Conservation (phyloP, 1,284 basidiomycete species). For the Moesziomyces antarcticus region DNA sequence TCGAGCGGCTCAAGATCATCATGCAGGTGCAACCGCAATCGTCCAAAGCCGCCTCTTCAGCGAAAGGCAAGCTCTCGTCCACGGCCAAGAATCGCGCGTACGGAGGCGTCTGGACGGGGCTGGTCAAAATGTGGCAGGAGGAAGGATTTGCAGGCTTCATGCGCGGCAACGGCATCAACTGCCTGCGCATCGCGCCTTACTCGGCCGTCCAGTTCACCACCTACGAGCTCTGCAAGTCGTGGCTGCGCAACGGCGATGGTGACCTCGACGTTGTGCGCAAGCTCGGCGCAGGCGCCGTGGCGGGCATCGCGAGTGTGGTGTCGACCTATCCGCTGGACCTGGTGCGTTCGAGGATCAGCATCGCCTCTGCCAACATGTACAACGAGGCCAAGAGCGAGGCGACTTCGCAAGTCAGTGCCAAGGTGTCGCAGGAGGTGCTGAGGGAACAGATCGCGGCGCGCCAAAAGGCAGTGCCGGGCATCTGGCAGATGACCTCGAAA, state of each 20-base stretch:
- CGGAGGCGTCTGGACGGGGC: conserved; percentile 59
- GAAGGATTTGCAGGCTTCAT: conserved; percentile 92
- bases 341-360: conserved; percentile 89
- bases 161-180: conserved; percentile 87
- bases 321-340: conserved; percentile 93
- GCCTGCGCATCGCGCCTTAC: conserved; percentile 81
- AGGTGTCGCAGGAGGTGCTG: conserved; percentile 22
- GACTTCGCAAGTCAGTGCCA: background rate
- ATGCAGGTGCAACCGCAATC: conserved; percentile 72
- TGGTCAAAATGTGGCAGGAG: conserved; percentile 81
- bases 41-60: background rate
- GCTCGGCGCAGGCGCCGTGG: conserved; percentile 83
- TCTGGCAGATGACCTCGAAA: conserved; percentile 87
- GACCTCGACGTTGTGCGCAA: conserved; percentile 85
- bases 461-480: conserved; percentile 73
- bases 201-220: conserved; percentile 93
- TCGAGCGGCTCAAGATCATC: conserved; percentile 94
- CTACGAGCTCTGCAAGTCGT: conserved; percentile 83
- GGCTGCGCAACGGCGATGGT: conserved; percentile 61
- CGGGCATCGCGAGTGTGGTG: conserved; percentile 89
- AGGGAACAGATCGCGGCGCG: conserved; percentile 22
- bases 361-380: conserved; percentile 72
- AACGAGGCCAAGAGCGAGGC: conserved; percentile 46
- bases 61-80: conserved; percentile 4
- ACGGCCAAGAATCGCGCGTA: conserved; percentile 52